These are phyloP conservation scores for Wallacemonas sp. DNA, from an alignment of 208 protist species.

Conservation along the genomic window DNA sequence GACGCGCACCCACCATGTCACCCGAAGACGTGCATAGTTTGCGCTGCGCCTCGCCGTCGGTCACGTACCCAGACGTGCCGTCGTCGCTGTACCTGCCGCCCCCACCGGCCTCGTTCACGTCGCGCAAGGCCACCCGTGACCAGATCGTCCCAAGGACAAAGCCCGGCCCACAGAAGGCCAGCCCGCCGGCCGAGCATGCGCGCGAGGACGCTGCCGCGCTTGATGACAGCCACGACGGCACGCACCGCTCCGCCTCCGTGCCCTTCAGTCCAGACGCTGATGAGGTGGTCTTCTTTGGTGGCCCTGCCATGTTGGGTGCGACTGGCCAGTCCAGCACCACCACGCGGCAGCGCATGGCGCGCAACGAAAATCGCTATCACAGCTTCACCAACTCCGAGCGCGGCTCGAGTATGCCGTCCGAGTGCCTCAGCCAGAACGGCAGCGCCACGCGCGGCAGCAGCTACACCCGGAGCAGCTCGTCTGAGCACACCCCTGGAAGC, in stretches of 20 bases:
- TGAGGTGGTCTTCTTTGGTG: neutral
- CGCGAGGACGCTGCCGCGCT: too few species aligned
- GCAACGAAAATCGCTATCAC: neutral
- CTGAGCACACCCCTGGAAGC: neutral
- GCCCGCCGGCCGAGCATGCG: too few species aligned
- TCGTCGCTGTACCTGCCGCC: neutral
- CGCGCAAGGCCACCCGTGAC: too few species aligned
- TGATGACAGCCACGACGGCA: too few species aligned
- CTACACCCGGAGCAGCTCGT: too few species aligned
- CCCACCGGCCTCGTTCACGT: too few species aligned
- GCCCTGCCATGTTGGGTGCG: neutral
- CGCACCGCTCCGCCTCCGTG: too few species aligned
- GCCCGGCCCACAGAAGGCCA: too few species aligned
- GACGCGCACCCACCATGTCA: neutral
- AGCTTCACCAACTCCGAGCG: conserved; percentile 1
- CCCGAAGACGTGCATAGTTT: neutral
- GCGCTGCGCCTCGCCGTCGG: neutral
- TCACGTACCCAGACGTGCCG: neutral
- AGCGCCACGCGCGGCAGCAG: too few species aligned
- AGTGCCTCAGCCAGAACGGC: too few species aligned
- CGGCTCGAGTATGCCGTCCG: neutral
- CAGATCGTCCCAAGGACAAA: too few species aligned
- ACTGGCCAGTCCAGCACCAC: neutral
- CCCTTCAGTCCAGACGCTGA: neutral
- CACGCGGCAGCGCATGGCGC: neutral